Conservation (phyloP, 176 grass and related monocot genomes). For the Phoenix dactylifera region DNA sequence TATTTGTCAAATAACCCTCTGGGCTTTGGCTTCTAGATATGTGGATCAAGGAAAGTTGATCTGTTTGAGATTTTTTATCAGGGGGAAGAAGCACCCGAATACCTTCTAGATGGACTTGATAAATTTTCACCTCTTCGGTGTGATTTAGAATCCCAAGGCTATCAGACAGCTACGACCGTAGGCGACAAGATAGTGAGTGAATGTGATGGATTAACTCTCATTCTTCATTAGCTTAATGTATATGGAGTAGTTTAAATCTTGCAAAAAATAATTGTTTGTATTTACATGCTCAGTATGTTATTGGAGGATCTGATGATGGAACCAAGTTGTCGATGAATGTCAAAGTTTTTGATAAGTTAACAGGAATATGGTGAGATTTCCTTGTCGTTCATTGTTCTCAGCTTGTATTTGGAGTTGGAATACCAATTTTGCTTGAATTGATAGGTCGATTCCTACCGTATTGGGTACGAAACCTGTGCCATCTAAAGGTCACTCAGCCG, state of each 20-base stretch:
- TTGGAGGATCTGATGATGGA: conserved; percentile 44
- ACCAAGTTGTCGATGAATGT: conserved; percentile 24
- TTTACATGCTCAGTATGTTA: conserved; percentile 61
- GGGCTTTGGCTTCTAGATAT: too few relatives aligned
- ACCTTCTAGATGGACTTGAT: conserved; percentile 18
- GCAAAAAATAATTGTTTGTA: conserved; percentile 11
- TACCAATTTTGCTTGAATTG: conserved; percentile 2
- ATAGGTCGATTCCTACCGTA: conserved; percentile 56
- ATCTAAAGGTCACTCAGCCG: conserved; percentile 29
- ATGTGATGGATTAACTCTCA: neutral
- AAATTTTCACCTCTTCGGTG: neutral
- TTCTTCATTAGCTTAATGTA: neutral
- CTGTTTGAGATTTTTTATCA: conserved; percentile 17
- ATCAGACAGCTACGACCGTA: conserved; percentile 17
- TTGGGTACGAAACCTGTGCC: conserved; percentile 46
- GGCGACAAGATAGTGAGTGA: conserved; percentile 35
- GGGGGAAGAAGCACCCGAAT: conserved; percentile 62
- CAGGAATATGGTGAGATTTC: conserved; percentile 43
- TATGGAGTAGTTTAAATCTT: neutral
- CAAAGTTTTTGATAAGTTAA: conserved; percentile 71
- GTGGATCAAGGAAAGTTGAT: neutral
- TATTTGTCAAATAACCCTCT: too few relatives aligned
- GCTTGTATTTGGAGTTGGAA: conserved; percentile 1
- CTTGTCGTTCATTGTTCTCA: neutral
- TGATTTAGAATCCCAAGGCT: conserved; percentile 11